Conservation (phyloP, 176 grass and related monocot species). For the Panicum miliaceum region DNA sequence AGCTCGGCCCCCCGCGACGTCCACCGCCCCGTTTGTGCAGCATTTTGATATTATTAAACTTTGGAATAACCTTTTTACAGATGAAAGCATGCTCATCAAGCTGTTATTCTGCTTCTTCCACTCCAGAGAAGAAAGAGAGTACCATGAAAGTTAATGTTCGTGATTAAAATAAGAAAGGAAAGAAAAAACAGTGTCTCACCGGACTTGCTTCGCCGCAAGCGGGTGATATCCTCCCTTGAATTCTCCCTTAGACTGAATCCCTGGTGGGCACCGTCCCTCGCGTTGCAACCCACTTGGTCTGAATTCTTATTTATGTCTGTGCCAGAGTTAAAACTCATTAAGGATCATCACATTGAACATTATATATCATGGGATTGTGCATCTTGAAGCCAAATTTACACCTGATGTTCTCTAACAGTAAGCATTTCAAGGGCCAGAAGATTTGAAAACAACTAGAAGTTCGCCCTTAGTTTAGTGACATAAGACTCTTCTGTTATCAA, state of each 20-base stretch:
- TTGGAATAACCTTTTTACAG: too few species aligned
- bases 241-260: not conserved
- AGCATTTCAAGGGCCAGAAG: not conserved
- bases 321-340: not conserved
- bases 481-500: too few species aligned
- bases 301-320: not conserved
- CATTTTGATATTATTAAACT: too few species aligned
- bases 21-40: too few species aligned
- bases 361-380: not conserved
- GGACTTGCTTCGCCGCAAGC: not conserved
- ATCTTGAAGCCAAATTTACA: constrained; percentile 9
- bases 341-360: not conserved
- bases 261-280: not conserved
- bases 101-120: too few species aligned
- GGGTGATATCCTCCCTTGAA: not conserved
- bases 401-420: not conserved
- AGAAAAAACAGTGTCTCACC: not conserved
- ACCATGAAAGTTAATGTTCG: not conserved
- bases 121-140: not conserved
- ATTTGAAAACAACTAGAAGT: not conserved
- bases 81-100: too few species aligned
- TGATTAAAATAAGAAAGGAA: not conserved
- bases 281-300: not conserved
- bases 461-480: not conserved
- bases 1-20: too few species aligned